Conservation (phyloP, 345 rosid genomes). For the Salix suchowensis region DNA sequence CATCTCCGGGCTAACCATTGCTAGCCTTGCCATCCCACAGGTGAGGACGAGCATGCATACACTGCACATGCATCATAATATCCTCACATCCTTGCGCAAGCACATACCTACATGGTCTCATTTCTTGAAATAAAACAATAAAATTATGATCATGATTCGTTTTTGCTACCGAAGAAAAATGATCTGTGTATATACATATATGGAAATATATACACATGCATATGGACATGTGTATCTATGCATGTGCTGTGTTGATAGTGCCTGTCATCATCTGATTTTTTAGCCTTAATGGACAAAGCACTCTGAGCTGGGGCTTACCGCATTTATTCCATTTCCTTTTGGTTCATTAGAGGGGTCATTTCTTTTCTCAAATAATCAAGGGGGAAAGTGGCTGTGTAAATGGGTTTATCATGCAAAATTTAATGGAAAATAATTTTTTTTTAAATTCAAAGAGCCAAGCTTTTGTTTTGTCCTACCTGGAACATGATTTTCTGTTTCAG, state of each 20-base stretch:
- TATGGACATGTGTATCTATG: neutral
- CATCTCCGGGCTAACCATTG: constrained; percentile 97
- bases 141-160: neutral
- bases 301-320: constrained; percentile 8
- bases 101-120: neutral
- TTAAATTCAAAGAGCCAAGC: neutral
- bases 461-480: neutral
- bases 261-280: neutral
- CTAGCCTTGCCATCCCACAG: constrained; percentile 99
- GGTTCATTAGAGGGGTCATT: constrained; percentile 17
- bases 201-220: neutral
- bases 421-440: neutral
- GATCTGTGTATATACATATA: neutral
- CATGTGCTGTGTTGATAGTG: neutral
- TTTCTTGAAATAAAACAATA: neutral
- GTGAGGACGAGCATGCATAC: constrained; percentile 25
- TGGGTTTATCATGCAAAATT: neutral
- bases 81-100: neutral
- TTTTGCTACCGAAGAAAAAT: neutral
- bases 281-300: constrained; percentile 10
- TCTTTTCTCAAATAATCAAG: neutral
- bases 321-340: constrained; percentile 22
- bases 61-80: neutral
- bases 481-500: constrained; percentile 13
- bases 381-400: neutral